Base-by-base conservation (phyloP, 805 yeast species). In the Cyberlindnera xylosilytica region DNA sequence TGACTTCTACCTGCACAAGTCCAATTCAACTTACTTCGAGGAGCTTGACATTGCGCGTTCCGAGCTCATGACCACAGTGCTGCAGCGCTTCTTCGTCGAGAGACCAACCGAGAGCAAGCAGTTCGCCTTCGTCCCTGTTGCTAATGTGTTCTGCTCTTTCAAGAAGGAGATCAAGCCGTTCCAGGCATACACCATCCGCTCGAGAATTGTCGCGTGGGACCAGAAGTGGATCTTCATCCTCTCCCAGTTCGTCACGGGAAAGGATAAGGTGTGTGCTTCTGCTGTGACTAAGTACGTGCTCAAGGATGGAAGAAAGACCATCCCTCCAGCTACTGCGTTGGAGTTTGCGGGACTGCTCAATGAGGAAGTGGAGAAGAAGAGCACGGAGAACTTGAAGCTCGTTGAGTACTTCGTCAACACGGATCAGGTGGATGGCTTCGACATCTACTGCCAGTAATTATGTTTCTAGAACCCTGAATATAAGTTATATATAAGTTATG, bases 1-100 rank as follows among this genome's bases (percentile, higher is more conserved):
- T 57, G 97, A 90, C n/a, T 76, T 86, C 68, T 87, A 87, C 57
- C 54, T 88, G 36, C 98, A 90, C 68, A 91, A 90, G 66, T 79
- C 84, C 43, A 91, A 91, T 61, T 80, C 91, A 6, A 84, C 96
- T 1, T 91, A 90, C 63, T 83, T 85, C 56, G 65, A 71, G 16
- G 97, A 90, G 51, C 68, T 87, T 58, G 97, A 90, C 58, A 70
- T 88, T 48, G 79, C 87, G 3, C 77, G 97, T 58, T 72, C 85
- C 7, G 78, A 79, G 43, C 62, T 82, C 41, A 66, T 88, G 66
- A 64, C 76, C 19, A 61, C 65, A 34, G 64, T 78, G 5, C 76
- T 90, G 53, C 81, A 78, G 53, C 73, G 73, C 49, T 66, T 78
- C 43, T 79, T 82, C 53, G 58, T 66, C 47, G 58, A 68, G 28